Base-by-base conservation (phyloP, 192 early-diverging fungal genomes). In the Mortierella hygrophila region DNA sequence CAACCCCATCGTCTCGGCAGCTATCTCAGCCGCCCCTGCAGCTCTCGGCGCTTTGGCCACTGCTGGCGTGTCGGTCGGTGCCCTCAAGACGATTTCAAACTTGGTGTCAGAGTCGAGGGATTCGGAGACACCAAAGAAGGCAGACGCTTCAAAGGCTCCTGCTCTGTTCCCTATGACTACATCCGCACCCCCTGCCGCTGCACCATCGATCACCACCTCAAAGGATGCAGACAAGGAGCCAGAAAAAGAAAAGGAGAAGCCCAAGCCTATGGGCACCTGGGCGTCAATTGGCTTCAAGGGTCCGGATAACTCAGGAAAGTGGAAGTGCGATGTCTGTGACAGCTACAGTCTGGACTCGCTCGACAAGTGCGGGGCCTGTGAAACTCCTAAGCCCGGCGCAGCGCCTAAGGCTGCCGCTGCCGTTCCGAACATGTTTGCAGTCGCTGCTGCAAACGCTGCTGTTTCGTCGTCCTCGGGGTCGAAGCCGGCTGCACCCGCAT, bases 301-400 rank as follows among this genome's bases (percentile, higher is more conserved):
- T 9, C 52, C 83, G 1, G 83, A 80, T 41, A 76, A 26, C 41
- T 26, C 54, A 21, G 49, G 72, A 35, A 85, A 85, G 46, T 85
- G 83, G 83, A 85, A 85, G 47, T 85, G 83, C 70, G 69, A 78
- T 0, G 76, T 79, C 4, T 86, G 84, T 37, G 84, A 81, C 47
- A 75, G 77, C 32, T 13, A 13, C 49, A 86, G 77, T 13, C 49
- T 72, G 5, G 73, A 86, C 41, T 40, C 69, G 0, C 23, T 75
- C 10, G 42, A 37, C 70, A 86, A 81, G 38, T 86, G 84, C 41
- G 79, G 70, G 0, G 80, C 79, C 23, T 86, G 84, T 20, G 84
- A 86, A 9, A 81, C 79, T 4, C 15, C 65, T 18, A 86, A 86
- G 52, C 82, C 82, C 11, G 82, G 82, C 8, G 82, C 40, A 2